Conservation (phyloP, 2,329 filamentous ascomycete species). For the Coleophoma crateriformis region DNA sequence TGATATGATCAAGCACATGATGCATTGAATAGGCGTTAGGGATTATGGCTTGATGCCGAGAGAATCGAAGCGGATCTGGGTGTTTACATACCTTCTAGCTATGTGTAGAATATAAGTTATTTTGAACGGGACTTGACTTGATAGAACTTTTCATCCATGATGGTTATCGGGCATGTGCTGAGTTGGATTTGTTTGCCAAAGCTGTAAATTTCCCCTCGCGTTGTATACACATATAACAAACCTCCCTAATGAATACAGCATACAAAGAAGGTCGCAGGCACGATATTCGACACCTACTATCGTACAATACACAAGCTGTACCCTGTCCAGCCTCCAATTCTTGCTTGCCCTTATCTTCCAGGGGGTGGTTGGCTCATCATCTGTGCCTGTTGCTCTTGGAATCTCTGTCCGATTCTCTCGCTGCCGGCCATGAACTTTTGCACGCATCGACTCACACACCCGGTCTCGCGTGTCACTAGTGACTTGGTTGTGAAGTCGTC, state of each 20-base stretch:
- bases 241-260: background rate
- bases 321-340: background rate
- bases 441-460: slow-evolving; percentile 91
- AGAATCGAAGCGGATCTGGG: no score
- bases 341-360: slow-evolving; percentile 12
- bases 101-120: no score
- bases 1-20: no score
- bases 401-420: slow-evolving; percentile 85
- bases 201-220: no score
- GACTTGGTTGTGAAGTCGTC: slow-evolving; percentile 99
- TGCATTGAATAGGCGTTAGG: no score
- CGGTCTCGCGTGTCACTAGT: slow-evolving; percentile 78
- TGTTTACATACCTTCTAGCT: no score
- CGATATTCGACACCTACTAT: background rate
- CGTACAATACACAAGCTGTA: background rate
- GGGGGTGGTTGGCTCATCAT: slow-evolving; percentile 38
- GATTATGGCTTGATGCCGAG: no score
- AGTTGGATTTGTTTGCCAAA: background rate
- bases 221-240: background rate
- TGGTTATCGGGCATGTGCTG: no score
- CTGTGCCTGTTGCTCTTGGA: slow-evolving; percentile 64
- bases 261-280: background rate
- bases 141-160: no score
- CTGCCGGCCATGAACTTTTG: slow-evolving; percentile 93
- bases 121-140: no score